phyloP scores from a whole-genome alignment of 2,329 filamentous ascomycete genomes.

The Colletotrichum tofieldiae region DNA sequence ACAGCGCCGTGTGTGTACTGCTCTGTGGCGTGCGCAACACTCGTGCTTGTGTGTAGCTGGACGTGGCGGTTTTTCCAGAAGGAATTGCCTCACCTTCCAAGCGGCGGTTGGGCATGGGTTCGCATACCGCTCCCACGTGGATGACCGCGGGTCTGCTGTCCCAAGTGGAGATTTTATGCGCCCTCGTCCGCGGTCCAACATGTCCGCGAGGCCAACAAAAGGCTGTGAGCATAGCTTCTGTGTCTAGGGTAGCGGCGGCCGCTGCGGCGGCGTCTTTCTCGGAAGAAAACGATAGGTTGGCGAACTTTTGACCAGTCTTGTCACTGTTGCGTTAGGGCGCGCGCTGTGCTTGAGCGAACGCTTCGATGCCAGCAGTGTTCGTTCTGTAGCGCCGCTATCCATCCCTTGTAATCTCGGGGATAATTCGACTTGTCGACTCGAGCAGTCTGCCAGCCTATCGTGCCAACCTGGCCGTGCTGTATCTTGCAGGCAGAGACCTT shows the following conservation, averaged over 20 bases:
- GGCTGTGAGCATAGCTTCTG: background rate
- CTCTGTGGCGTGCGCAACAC: background rate
- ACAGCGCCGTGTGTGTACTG: background rate
- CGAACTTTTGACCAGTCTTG: conserved; percentile 34
- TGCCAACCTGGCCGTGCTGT: conserved; percentile 19
- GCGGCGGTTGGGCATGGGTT: conserved; percentile 34
- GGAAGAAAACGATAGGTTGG: conserved; percentile 15
- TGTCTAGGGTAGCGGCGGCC: conserved; percentile 7
- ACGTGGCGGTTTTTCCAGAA: conserved; percentile 40
- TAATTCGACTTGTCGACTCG: conserved; percentile 42
- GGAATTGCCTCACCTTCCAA: conserved; percentile 31
- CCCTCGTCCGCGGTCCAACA: conserved; percentile 29
- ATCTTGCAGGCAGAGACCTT: conserved; percentile 41
- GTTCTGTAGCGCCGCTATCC: conserved; percentile 7
- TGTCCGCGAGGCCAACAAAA: conserved; percentile 11
- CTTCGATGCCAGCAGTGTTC: conserved; percentile 22
- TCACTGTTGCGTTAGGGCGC: conserved; percentile 26
- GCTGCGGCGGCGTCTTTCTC: conserved; percentile 32
- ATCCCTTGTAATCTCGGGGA: conserved; percentile 40
- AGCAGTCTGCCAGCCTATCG: conserved; percentile 23
- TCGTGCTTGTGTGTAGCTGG: background rate
- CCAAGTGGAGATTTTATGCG: conserved; percentile 38
- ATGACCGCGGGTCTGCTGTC: conserved; percentile 36
- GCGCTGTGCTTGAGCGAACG: conserved; percentile 7
- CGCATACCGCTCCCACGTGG: conserved; percentile 43